Evolutionary conservation across 371 early-diverging fungal genomes (phyloP).

Genomic region (Mortierella sp.): DNA sequence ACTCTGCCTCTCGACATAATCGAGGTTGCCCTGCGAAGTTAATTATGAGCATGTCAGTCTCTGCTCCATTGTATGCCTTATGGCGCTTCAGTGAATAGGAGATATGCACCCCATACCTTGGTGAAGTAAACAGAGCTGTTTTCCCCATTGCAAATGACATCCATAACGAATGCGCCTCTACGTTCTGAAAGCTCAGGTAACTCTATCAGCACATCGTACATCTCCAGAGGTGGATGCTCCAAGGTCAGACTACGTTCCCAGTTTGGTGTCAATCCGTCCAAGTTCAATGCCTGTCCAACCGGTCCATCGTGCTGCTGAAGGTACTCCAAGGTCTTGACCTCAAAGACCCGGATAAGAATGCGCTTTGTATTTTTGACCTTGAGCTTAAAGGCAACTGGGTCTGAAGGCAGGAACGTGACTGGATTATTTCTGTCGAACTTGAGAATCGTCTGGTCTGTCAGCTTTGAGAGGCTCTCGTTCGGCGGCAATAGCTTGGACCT

Average conservation of each 20-base stretch:
- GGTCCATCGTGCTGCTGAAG: conserved; percentile 26
- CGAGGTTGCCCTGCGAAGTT: conserved; percentile 58
- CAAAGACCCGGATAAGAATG: conserved; percentile 43
- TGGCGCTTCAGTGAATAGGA: no score
- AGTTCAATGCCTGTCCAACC: conserved; percentile 23
- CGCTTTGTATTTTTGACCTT: conserved; percentile 42
- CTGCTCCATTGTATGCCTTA: neutral
- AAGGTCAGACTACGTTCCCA: conserved; percentile 33
- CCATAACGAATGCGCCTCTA: conserved; percentile 48
- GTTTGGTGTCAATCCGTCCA: conserved; percentile 48
- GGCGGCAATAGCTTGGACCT: conserved; percentile 26
- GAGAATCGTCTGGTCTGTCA: conserved; percentile 34
- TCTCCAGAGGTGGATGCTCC: conserved; percentile 30
- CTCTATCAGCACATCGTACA: conserved; percentile 22
- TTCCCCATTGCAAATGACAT: conserved; percentile 42
- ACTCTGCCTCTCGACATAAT: conserved; percentile 60
- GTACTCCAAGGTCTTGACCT: conserved; percentile 52
- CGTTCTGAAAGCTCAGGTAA: conserved; percentile 38
- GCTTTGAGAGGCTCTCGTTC: neutral
- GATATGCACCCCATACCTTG: no score
- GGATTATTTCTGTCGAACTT: conserved; percentile 29
- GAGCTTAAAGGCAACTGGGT: conserved; percentile 39
- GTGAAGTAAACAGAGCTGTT: conserved; percentile 48
- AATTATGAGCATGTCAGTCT: neutral
- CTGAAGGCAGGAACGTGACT: conserved; percentile 37